A percentile compares a stretch with the other conserved stretches of the same genome.
These are phyloP conservation scores for Oemleria cerasiformis DNA, from an alignment of 306 rosid genomes.

Conservation along the genomic window DNA sequence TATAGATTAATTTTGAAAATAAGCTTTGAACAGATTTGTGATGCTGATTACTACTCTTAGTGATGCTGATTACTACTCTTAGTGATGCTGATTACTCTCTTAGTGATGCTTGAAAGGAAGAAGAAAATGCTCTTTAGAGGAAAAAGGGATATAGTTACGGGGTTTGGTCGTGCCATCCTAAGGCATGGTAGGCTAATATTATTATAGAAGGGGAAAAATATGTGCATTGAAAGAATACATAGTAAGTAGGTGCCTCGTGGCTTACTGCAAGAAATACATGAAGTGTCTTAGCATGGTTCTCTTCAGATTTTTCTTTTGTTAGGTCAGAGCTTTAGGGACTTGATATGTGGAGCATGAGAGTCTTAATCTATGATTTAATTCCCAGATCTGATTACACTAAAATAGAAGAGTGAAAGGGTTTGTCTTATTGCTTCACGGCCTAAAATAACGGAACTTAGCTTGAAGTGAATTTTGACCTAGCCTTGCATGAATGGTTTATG, in stretches of 20 bases:
- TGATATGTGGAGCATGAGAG: neutral
- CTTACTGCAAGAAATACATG: neutral
- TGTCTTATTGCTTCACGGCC: neutral
- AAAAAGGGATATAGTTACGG: neutral
- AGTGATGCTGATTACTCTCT: neutral
- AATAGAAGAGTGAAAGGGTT: neutral
- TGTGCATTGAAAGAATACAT: neutral
- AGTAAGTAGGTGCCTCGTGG: neutral
- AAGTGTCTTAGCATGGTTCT: neutral
- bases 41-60: neutral
- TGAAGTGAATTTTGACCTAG: neutral
- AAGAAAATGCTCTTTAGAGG: neutral
- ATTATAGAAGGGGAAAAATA: neutral
- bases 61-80: neutral
- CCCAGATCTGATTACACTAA: neutral
- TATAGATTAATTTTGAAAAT: neutral
- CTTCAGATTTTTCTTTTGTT: neutral
- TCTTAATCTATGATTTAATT: constrained; percentile 1
- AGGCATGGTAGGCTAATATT: neutral
- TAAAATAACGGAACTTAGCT: neutral
- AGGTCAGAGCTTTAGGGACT: neutral
- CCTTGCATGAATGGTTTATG: neutral
- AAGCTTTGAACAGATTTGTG: neutral
- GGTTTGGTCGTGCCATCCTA: neutral
- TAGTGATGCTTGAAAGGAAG: neutral